Evolutionary conservation across 441 rosid species (phyloP), one percentile per base, ranked within the genome.

Genomic region (Kokia cookei): DNA sequence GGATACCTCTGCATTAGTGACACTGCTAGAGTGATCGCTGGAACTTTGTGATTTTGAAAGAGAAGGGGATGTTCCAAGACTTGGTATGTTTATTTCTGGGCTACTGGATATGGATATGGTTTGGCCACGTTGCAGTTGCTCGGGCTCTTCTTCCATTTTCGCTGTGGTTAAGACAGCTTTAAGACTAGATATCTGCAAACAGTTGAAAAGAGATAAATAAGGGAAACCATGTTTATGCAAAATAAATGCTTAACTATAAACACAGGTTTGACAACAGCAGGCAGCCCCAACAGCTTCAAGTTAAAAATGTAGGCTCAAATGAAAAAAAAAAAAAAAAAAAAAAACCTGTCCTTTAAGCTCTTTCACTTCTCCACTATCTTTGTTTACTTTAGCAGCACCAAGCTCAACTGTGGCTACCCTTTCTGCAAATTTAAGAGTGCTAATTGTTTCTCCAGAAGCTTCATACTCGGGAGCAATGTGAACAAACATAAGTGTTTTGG

Each of bases 401-500:
- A 90, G 83, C 84, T 90, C 95, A 43, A 88, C 78, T 40, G 89
- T 86, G 29, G 91, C 89, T 17, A 90, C 95, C 68, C 95, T 75
- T 79, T 87, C 95, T 22, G 93, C 95, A 80, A 90, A 90, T 66
- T 90, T 90, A 27, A 90, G 89, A 32, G 95, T 88, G 74, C 88
- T 88, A 19, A 88, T 69, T 32, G 93, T 87, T 84, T 88, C 95
- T 62, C 83, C 88, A 17, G 83, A 76, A 80, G 95, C 90, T 22
- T 88, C 89, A 24, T 76, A 81, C 76, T 90, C 95, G 0, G 91
- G 91, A 81, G 88, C 86, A 45, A 88, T 76, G 82, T 90, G 95
- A 61, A 88, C 87, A 72, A 90, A 90, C 95, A 90, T 90, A 55
- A 88, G 86, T 14, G 95, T 88, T 80, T 90, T 90, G 73, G 95